Evolutionary conservation across 73 alveolate species (phyloP), one percentile per base, ranked within the genome.

Genomic region (Paramecium caudatum): DNA sequence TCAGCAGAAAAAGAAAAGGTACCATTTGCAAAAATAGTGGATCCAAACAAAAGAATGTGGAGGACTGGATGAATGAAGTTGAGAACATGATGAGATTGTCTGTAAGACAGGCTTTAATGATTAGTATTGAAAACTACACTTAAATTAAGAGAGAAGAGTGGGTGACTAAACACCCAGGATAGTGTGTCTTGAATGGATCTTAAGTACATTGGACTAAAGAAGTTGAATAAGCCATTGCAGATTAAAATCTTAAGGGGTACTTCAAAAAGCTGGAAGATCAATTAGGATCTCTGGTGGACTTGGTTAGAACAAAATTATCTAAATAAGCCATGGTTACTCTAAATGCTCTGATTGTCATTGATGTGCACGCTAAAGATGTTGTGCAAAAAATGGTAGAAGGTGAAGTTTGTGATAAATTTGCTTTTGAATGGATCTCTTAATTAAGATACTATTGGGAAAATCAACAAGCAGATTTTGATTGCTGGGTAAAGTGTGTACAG

Each of bases 51-150:
- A 97, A 98, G 95, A 97, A 98, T 82, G 99, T 98, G 13, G 99
- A 98, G 91, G 96, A 95, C 91, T 98, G 99, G 99, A 98, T 98
- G 99, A 98, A 99, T 47, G 99, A 98, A 84, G 98, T 98, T 68
- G 99, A 98, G 91, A 98, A 96, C 25, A 98, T 97, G 97, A 98
- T 98, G 99, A 94, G 94, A 81, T 90, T 81, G 50, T 94, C 99
- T 1, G 99, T 98, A 47, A 96, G 99, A 74, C 91, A 91, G 82
- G 96, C 95, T 48, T 91, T 98, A 91, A 90, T 90, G 69, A 68
- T 81, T 46, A 90, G 97, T 33, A 96, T 98, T 41, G 99, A 98
- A 78, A 99, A 97, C 84, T 98, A 98, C 82, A 83, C 88, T 21
- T 91, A 90, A 63, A 97, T 92, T 81, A 96, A 94, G 19, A 97